These are phyloP conservation scores for Phytopythium helicoides DNA, from an alignment of 352 stramenopile genomes.

Conservation along the genomic window DNA sequence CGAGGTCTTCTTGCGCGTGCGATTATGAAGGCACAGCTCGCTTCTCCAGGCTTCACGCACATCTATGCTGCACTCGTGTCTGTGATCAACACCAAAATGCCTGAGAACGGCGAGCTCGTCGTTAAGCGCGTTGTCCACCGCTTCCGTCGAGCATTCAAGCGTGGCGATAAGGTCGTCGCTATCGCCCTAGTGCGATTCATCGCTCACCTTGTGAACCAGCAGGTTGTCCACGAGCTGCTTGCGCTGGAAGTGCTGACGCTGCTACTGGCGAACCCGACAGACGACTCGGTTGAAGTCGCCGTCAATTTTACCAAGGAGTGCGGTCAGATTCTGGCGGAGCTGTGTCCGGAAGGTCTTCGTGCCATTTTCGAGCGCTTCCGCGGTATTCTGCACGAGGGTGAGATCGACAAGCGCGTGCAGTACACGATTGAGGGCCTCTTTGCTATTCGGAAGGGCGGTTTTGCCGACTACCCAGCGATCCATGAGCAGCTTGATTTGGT, in stretches of 20 bases:
- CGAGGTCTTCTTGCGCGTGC: conserved; percentile 93
- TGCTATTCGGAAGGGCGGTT: conserved; percentile 94
- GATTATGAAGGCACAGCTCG: conserved; percentile 96
- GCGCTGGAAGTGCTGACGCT: conserved; percentile 97
- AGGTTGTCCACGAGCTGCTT: conserved; percentile 97
- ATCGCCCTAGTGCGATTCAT: conserved; percentile 97
- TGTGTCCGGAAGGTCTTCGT: conserved; percentile 89
- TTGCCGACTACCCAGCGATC: conserved; percentile 94
- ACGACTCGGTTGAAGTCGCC: conserved; percentile 98
- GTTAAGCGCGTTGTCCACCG: conserved; percentile 92
- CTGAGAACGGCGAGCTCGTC: conserved; percentile 96
- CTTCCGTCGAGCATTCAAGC: conserved; percentile 96
- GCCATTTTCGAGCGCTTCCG: conserved; percentile 98
- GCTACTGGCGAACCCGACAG: conserved; percentile 95
- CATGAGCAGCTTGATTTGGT: conserved; percentile 97
- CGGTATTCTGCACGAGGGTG: conserved; percentile 96
- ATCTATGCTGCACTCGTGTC: conserved; percentile 96
- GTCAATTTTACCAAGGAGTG: conserved; percentile 97
- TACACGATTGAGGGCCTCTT: conserved; percentile 99
- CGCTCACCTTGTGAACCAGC: conserved; percentile 98
- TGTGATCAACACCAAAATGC: conserved; percentile 99
- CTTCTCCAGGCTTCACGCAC: conserved; percentile 95
- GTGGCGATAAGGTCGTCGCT: conserved; percentile 95
- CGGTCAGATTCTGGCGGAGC: conserved; percentile 85
- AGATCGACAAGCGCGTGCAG: conserved; percentile 97